Percentiles rank a stretch among this genome's conserved stretches.
Conservation (phyloP, 257 asterid genomes). For the Solanum ahanhuiri region DNA sequence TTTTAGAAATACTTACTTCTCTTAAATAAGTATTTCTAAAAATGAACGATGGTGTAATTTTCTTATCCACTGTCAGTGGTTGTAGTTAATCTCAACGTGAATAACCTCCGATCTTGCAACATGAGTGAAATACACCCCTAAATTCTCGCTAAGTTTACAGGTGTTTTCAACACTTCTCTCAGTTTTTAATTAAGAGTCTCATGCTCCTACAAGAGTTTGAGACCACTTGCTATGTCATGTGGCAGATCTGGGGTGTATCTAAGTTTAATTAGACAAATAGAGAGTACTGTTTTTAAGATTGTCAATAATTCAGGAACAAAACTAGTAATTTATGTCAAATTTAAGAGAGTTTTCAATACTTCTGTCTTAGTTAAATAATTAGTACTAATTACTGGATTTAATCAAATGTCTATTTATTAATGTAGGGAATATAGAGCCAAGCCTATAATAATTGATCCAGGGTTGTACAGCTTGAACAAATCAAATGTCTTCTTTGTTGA, state of each 20-base stretch:
- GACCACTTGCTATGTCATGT: not conserved
- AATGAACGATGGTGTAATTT: too few species aligned
- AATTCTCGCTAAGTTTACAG: too few species aligned
- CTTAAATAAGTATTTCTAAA: too few species aligned
- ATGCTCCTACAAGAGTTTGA: not conserved
- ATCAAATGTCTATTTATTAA: not conserved
- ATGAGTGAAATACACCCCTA: not conserved
- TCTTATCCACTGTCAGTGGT: too few species aligned
- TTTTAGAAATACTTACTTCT: too few species aligned
- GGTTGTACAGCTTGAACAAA: conserved; percentile 23
- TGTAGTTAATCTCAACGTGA: too few species aligned
- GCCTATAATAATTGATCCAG: conserved; percentile 72
- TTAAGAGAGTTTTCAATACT: accelerated
- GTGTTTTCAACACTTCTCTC: not conserved
- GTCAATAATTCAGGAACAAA: accelerated
- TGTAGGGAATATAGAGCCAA: conserved; percentile 53
- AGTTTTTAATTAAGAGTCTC: too few species aligned
- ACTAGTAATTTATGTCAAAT: not conserved
- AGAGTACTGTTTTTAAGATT: too few species aligned
- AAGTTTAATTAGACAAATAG: not conserved
- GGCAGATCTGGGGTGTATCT: accelerated
- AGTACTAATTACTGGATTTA: not conserved
- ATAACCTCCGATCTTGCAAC: not conserved
- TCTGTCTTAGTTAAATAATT: too few species aligned
- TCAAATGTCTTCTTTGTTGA: conserved; percentile 36